These are phyloP conservation scores for Phialocephala subalpina DNA, from an alignment of 2,329 filamentous ascomycete genomes.

Conservation along the genomic window DNA sequence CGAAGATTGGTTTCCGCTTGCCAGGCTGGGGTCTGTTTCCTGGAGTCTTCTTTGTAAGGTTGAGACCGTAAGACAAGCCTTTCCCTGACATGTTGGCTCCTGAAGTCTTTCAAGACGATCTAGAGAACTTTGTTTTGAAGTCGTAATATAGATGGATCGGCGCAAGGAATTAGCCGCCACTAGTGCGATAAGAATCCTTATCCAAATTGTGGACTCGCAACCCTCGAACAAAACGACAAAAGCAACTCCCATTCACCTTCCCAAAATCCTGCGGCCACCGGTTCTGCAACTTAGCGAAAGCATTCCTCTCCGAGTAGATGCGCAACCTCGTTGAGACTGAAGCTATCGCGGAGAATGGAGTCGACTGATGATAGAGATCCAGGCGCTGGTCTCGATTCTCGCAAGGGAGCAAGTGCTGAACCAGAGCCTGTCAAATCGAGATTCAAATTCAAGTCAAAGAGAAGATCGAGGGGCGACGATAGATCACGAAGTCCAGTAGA, in stretches of 20 bases:
- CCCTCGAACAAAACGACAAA: no score
- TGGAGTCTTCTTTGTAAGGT: constrained; percentile 61
- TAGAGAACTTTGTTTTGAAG: background rate
- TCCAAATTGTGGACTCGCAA: background rate
- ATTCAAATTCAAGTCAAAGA: constrained; percentile 43
- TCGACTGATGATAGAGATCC: constrained; percentile 23
- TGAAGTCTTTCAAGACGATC: background rate
- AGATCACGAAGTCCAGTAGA: constrained; percentile 22
- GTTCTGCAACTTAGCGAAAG: background rate
- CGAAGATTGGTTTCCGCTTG: constrained; percentile 65
- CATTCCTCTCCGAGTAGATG: background rate
- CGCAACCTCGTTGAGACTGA: background rate
- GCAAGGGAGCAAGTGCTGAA: background rate
- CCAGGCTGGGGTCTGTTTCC: constrained; percentile 55
- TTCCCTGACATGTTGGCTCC: constrained; percentile 40
- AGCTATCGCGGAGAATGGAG: constrained; percentile 22
- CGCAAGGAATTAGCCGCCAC: background rate
- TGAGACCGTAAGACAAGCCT: constrained; percentile 65
- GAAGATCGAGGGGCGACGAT: constrained; percentile 28
- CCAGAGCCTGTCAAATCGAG: constrained; percentile 33
- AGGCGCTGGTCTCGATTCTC: background rate
- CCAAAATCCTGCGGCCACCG: background rate
- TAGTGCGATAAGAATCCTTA: constrained; percentile 21
- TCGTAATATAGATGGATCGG: constrained; percentile 1
- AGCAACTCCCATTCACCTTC: no score